Conservation (phyloP, 1,284 basidiomycete genomes). For the Agaricales sp. region DNA sequence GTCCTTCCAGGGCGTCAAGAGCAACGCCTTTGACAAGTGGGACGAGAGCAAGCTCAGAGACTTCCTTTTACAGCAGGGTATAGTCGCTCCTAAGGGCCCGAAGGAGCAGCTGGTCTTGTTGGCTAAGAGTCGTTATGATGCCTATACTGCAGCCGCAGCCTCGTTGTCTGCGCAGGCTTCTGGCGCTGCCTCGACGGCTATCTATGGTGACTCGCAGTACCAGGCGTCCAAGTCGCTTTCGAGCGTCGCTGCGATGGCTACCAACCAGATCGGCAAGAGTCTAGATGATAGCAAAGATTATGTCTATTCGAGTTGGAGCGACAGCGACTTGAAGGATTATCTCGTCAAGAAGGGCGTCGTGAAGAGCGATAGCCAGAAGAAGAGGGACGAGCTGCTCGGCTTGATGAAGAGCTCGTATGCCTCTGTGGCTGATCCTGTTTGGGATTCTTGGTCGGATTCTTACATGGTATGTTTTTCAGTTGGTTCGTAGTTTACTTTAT, state of each 20-base stretch:
- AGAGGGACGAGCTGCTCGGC: conserved; percentile 55
- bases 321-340: conserved; percentile 59
- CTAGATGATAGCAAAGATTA: conserved; percentile 79
- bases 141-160: conserved; percentile 45
- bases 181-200: conserved; percentile 44
- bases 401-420: conserved; percentile 67
- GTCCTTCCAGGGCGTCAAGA: conserved; percentile 47
- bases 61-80: conserved; percentile 80
- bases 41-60: conserved; percentile 72
- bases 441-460: conserved; percentile 78
- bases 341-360: conserved; percentile 68
- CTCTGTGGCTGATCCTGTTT: conserved; percentile 50
- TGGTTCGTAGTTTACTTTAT: too few species aligned
- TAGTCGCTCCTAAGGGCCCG: conserved; percentile 71
- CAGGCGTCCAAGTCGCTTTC: conserved; percentile 36
- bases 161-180: conserved; percentile 40
- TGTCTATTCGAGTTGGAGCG: conserved; percentile 81
- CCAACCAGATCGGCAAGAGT: conserved; percentile 41
- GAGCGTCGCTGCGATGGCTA: conserved; percentile 36
- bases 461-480: conserved; percentile 57
- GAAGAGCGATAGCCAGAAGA: conserved; percentile 52
- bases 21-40: conserved; percentile 62
- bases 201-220: conserved; percentile 42
- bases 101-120: conserved; percentile 72
- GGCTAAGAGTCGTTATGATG: conserved; percentile 62